These are phyloP conservation scores for Candolleomyces efflorescens DNA, from an alignment of 768 basidiomycete species.

Conservation along the genomic window DNA sequence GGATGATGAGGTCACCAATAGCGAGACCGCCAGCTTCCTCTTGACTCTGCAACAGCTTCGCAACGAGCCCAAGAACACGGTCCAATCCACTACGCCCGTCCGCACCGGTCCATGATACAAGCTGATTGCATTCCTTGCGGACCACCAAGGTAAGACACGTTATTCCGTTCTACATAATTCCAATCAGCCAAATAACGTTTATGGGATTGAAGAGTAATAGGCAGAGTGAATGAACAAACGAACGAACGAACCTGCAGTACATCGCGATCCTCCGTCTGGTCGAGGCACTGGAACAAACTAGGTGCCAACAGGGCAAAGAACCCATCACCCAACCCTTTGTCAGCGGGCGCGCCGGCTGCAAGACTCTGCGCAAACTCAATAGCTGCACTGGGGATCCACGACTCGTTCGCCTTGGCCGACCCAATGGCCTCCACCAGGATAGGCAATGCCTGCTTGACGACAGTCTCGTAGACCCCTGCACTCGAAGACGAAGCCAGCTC, in stretches of 20 bases:
- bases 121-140: conserved; percentile 81
- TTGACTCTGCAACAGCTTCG: conserved; percentile 68
- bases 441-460: conserved; percentile 73
- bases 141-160: conserved; percentile 77
- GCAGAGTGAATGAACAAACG: conserved; percentile 1
- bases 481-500: conserved; percentile 61
- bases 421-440: conserved; percentile 62
- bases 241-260: conserved; percentile 57
- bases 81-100: conserved; percentile 73
- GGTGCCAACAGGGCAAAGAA: conserved; percentile 77
- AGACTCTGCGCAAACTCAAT: conserved; percentile 79
- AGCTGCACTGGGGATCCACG: conserved; percentile 75
- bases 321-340: conserved; percentile 67
- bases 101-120: conserved; percentile 70
- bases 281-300: conserved; percentile 65
- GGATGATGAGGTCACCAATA: conserved; percentile 93
- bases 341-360: conserved; percentile 56
- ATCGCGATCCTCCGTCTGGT: conserved; percentile 79
- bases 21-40: conserved; percentile 92
- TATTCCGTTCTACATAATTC: conserved; percentile 65
- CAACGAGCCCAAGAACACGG: conserved; percentile 70
- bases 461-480: conserved; percentile 61
- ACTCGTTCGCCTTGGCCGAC: conserved; percentile 48
- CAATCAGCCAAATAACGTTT: background rate
- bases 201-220: background rate